Base-by-base conservation (phyloP, 805 yeast genomes). In the Maudiozyma turicensis region DNA sequence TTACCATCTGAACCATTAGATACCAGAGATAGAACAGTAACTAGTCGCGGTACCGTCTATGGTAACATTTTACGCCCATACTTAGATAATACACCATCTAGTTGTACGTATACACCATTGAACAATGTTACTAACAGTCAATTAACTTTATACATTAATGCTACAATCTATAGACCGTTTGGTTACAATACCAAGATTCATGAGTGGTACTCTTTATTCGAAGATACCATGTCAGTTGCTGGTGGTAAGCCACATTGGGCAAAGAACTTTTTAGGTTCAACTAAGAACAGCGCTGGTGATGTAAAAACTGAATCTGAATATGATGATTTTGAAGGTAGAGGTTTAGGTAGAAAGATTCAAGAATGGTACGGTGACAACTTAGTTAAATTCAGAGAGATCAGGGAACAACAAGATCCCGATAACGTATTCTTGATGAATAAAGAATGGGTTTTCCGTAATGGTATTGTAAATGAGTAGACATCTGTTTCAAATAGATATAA, bases 181-280 rank as follows among this genome's bases (percentile, higher is more conserved):
- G 75, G 77, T 35, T 76, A 78, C 49, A 76, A 81, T 58, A 82
- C 89, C 9, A 82, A 85, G 42, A 80, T 88, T 35, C 80, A 78
- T 43, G 75, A 79, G 55, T 91, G 97, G 96, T 91, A 77, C 68
- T 76, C 76, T 45, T 72, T 74, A n/a, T 91, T 91, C 66, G 99
- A 91, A 67, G 77, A 78, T 47, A 77, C 87, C 1, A 72, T 90
- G 74, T 75, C 74, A 46, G 80, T 78, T 30, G 89, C 84, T 31
- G 89, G 85, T 37, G 99, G 99, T 42, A 86, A 82, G 64, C 99
- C 99, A 2, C 99, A 91, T 66, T 91, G 99, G 99, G 99, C 99
- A 14, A 91, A 91, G 72, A 90, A 89, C 67, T 91, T 88, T 65
- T 72, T 86, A 49, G 95, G 95, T 1, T 69, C 77, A 3, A 58